These are phyloP conservation scores for Lunularia cruciata DNA, from an alignment of 225 moss, liverwort and hornwort genomes.

Conservation along the genomic window DNA sequence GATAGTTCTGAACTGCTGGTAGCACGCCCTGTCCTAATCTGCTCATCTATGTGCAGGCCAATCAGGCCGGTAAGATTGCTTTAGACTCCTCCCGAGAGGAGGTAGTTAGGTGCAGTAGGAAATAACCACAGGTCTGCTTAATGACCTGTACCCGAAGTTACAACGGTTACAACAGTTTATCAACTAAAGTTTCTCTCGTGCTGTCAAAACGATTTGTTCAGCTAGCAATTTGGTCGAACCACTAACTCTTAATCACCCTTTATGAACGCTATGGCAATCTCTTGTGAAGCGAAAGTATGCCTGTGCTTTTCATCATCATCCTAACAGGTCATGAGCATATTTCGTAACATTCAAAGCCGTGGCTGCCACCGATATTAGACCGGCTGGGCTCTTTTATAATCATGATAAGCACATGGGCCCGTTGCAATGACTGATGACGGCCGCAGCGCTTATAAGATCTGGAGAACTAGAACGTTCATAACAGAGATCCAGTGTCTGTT, in stretches of 20 bases:
- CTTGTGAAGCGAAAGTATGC: not conserved
- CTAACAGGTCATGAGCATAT: not conserved
- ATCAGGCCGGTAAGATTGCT: no score
- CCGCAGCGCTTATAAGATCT: not conserved
- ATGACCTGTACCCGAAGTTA: no score
- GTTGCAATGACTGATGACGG: not conserved
- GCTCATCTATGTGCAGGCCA: no score
- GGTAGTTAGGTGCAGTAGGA: no score
- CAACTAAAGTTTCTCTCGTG: not conserved
- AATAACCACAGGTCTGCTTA: no score
- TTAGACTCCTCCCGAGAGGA: no score
- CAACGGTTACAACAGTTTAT: not conserved
- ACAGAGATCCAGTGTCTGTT: not conserved
- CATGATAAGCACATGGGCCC: no score
- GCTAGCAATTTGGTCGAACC: not conserved
- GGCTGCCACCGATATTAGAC: not conserved
- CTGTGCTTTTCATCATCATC: not conserved
- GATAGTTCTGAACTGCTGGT: no score
- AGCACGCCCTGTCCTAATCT: no score
- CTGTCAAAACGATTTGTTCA: not conserved
- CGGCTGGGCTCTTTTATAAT: not conserved
- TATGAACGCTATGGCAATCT: not conserved
- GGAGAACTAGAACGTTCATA: not conserved
- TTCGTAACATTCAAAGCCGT: not conserved
- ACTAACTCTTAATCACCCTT: not conserved